Evolutionary conservation across 768 basidiomycete species (phyloP), one percentile per base, ranked within the genome.

Genomic region (Podaxis pistillaris): DNA sequence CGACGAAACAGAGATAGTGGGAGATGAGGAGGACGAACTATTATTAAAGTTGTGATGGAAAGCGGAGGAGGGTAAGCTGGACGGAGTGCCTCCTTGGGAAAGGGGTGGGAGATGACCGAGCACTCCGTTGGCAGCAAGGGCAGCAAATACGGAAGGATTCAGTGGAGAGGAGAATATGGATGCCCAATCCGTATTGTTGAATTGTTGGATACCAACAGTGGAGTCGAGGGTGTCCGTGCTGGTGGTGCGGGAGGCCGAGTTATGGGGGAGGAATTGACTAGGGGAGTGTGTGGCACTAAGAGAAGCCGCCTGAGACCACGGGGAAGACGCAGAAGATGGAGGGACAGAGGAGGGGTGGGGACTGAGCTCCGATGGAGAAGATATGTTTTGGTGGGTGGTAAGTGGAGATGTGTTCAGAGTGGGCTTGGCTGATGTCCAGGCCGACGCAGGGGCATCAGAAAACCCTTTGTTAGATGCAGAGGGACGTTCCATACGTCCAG

Each of bases 91-190:
- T 33, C 33, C 33, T 28, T 71, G 71, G 52, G 63, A 33, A 62
- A 72, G 61, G 65, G 58, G 72, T 68, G 69, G 69, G 67, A 70
- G 66, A 50, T 78, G 78, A 54, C 75, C 78, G 44, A 90, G 73
- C 51, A 85, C 77, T 67, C 84, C 86, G 68, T 84, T 85, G 2
- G 87, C 82, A 12, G 84, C 80, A 47, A 90, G 81, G 38, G 83
- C 81, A 44, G 85, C 82, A 67, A 88, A 89, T 37, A 85, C 75
- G 49, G 81, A 70, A 5, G 87, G 85, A 63, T 87, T 81, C 55
- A 90, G 76, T 1, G 90, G 85, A 3, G 82, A 71, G n/a, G 88
- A 77, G 71, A 88, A 89, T 19, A 89, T 57, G 66, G 78, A 75
- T 26, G 72, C 74, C 89, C 89, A 91, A 69, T 81, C 75, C 64